phyloP scores from a whole-genome alignment of 2,329 filamentous ascomycete species.

The Daldinia eschscholtzii region DNA sequence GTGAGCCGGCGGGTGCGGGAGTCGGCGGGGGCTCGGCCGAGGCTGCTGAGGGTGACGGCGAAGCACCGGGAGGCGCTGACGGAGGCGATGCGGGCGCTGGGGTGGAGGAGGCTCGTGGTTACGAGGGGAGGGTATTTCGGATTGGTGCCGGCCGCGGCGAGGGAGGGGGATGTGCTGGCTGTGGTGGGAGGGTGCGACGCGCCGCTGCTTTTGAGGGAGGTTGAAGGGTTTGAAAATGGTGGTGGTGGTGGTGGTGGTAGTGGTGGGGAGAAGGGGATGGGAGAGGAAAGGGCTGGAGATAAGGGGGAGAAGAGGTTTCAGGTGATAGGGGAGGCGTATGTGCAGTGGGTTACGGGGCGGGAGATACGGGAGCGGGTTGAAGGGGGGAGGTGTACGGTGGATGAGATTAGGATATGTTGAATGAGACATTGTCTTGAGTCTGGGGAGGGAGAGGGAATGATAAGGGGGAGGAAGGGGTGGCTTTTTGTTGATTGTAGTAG shows the following conservation, averaged over 20 bases:
- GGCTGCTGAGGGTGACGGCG: neutral
- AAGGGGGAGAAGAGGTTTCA: neutral
- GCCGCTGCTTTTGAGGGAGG: conserved; percentile 20
- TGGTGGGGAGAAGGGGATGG: neutral
- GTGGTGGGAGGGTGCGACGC: conserved; percentile 23
- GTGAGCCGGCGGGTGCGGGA: neutral
- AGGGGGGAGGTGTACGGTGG: neutral
- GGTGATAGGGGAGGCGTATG: conserved; percentile 24
- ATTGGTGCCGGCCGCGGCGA: conserved; percentile 22
- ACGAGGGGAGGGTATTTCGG: conserved; percentile 14
- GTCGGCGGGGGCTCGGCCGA: neutral
- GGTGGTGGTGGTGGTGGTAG: neutral
- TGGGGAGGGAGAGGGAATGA: too few species aligned
- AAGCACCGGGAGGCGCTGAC: neutral
- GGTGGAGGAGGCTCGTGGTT: neutral
- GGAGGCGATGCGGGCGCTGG: neutral
- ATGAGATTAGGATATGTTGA: neutral
- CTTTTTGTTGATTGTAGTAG: conserved; percentile 3
- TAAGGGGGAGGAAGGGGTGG: too few species aligned
- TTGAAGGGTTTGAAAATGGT: neutral
- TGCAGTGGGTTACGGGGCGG: conserved; percentile 29
- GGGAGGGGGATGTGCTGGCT: conserved; percentile 19
- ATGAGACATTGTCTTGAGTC: too few species aligned
- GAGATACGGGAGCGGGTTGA: conserved; percentile 19
- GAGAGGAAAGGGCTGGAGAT: neutral